A percentile compares a stretch with the other conserved stretches of the same genome.
Evolutionary conservation across 2,329 filamentous ascomycete species (phyloP).

Genomic region (Alternaria angustiovoidea): DNA sequence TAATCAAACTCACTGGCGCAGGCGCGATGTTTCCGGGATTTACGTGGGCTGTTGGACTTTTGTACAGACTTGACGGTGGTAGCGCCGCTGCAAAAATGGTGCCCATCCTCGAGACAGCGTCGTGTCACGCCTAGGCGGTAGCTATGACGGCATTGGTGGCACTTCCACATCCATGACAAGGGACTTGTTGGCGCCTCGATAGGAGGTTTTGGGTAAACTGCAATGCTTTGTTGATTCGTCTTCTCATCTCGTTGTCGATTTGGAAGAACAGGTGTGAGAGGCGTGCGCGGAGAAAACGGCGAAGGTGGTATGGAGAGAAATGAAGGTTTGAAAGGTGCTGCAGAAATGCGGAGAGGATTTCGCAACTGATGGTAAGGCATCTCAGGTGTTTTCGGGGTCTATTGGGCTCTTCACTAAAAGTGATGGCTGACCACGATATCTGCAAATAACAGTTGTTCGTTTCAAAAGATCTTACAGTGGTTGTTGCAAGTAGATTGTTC

Average conservation of each 20-base stretch:
- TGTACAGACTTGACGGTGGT: slow-evolving; percentile 50
- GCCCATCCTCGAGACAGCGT: slow-evolving; percentile 63
- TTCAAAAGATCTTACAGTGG: background rate
- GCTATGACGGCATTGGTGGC: slow-evolving; percentile 58
- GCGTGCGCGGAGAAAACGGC: slow-evolving; percentile 52
- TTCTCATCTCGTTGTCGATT: background rate
- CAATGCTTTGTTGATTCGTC: background rate
- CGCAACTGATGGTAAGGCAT: background rate
- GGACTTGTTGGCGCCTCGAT: slow-evolving; percentile 31
- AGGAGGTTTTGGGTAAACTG: slow-evolving; percentile 32
- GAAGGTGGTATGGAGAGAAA: slow-evolving; percentile 55
- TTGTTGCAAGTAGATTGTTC: background rate
- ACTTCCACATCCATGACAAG: slow-evolving; percentile 62
- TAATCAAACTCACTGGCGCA: slow-evolving; percentile 64
- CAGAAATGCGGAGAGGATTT: slow-evolving; percentile 38
- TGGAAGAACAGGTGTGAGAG: slow-evolving; percentile 26
- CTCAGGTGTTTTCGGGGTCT: background rate
- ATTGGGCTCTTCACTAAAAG: background rate
- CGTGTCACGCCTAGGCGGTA: slow-evolving; percentile 61
- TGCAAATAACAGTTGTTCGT: background rate
- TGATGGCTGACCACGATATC: background rate
- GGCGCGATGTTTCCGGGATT: slow-evolving; percentile 47
- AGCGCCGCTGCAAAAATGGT: slow-evolving; percentile 61
- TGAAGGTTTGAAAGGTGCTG: slow-evolving; percentile 55
- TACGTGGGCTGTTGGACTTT: slow-evolving; percentile 5